These are phyloP conservation scores for Dioszegia hungarica DNA, from an alignment of 768 basidiomycete genomes.

Conservation along the genomic window DNA sequence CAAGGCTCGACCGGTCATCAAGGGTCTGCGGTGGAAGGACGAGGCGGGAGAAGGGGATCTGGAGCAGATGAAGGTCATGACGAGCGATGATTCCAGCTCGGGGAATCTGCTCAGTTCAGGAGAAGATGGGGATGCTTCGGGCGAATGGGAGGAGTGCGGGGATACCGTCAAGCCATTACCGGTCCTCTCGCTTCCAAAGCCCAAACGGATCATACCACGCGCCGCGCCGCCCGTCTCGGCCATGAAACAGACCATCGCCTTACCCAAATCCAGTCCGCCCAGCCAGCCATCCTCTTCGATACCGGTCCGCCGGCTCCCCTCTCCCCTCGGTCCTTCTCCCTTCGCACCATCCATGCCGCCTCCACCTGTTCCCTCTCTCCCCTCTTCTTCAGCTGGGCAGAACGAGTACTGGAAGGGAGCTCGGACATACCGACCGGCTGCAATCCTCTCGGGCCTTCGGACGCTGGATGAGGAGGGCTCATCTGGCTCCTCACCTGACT, in stretches of 20 bases:
- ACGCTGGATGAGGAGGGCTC: slow-evolving; percentile 5
- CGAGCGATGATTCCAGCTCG: slow-evolving; percentile 5
- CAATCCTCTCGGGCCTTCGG: background rate
- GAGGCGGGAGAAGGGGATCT: slow-evolving; percentile 2
- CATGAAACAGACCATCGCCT: background rate
- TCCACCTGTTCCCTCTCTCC: background rate
- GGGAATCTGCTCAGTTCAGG: background rate
- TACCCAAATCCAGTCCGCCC: background rate
- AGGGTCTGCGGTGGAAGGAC: slow-evolving; percentile 1
- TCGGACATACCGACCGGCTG: background rate
- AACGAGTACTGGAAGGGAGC: slow-evolving; percentile 2
- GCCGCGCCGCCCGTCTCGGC: background rate
- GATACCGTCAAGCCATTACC: background rate
- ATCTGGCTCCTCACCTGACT: slow-evolving; percentile 5
- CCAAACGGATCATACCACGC: background rate
- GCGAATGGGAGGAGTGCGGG: slow-evolving; percentile 1
- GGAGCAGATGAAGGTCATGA: slow-evolving; percentile 6
- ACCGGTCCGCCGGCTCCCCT: background rate
- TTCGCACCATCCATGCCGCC: background rate
- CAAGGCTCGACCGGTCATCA: background rate
- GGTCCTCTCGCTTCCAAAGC: background rate
- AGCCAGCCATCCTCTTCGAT: background rate
- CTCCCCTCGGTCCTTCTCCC: background rate
- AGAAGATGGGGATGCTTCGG: slow-evolving; percentile 8
- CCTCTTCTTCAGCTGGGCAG: background rate